Evolutionary conservation across 108 stramenopile species (phyloP).

Genomic region (Skeletonema costatum): DNA sequence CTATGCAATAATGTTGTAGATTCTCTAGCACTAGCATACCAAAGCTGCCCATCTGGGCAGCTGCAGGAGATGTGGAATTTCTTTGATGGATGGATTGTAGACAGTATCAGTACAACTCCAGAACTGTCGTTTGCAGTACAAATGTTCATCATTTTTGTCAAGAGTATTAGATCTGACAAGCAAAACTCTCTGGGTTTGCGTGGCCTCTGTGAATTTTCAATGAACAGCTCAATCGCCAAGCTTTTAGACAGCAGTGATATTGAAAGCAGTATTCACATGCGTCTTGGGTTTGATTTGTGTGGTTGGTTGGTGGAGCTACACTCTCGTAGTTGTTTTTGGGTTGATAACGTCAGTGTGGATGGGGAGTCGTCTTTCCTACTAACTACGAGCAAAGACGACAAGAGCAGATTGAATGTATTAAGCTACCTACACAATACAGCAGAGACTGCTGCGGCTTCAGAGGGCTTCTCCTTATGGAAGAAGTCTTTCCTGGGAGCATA

Average conservation of each 20-base stretch:
- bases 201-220: constrained; percentile 32
- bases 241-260: constrained; percentile 3
- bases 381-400: constrained; percentile 8
- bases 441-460: constrained; percentile 14
- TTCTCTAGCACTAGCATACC: constrained; percentile 20
- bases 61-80: constrained; percentile 36
- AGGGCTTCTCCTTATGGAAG: constrained; percentile 31
- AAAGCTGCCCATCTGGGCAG: constrained; percentile 40
- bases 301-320: constrained; percentile 51
- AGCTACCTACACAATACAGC: constrained; percentile 22
- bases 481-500: constrained; percentile 5
- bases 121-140: constrained; percentile 33
- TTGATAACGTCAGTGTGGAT: constrained; percentile 21
- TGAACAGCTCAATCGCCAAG: constrained; percentile 21
- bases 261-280: not conserved
- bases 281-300: constrained; percentile 37
- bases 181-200: constrained; percentile 38
- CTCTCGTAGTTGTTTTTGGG: constrained; percentile 50
- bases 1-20: constrained; percentile 4
- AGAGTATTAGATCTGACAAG: constrained; percentile 36
- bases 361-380: constrained; percentile 26
- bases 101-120: not conserved
- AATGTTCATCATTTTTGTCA: constrained; percentile 46
- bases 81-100: constrained; percentile 43
- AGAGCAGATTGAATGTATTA: constrained; percentile 8